Base-by-base conservation (phyloP, 2,329 filamentous ascomycete species). In the Pyrenochaeta sp. region DNA sequence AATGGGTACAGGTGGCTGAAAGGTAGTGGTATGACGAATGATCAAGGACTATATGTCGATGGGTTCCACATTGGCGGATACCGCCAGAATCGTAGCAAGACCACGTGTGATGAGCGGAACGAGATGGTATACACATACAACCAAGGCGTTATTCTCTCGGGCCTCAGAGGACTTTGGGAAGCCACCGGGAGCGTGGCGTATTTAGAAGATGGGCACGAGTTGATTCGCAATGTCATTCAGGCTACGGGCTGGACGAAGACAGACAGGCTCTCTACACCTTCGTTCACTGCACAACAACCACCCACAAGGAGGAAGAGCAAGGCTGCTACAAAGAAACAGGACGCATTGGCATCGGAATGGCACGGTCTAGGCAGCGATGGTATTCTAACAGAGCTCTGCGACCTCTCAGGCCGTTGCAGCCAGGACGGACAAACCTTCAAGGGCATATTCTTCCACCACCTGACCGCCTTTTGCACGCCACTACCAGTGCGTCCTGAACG, bases 121-220 rank as follows among this genome's bases (percentile, higher is more conserved):
- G 87, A 93, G 63, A 94, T 92, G 87, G 89, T 97, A 7, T 97
- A 93, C 75, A 96, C 92, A 0, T 97, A 98, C 79, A 98, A 98
- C 76, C 94, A 98, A 75, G 94, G 93, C 18, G 92, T 97, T 3
- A 69, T 98, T 1, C 83, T 97, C 18, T 92, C 90, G 4, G 93
- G 92, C 11, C 85, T 92, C 49, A 85, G 91, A 30, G 90, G 88
- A 1, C 82, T 97, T 0, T 97, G 90, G 86, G 84, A 90, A 57
- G 87, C 87, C 12, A 97, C 91, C 0, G 90, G 89, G 11, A 84
- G 87, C n/a, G 74, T 79, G 1, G 81, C 78, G 1, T 97, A 92
- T 69, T 81, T 97, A 1, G 75, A 83, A 17, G 92, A 97, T 51
- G 94, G 91, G 0, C 92, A 97, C 73, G 71, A 78, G n/a, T 84